These are phyloP conservation scores for Coniochaeta sp. DNA, from an alignment of 2,329 filamentous ascomycete species.

Conservation along the genomic window DNA sequence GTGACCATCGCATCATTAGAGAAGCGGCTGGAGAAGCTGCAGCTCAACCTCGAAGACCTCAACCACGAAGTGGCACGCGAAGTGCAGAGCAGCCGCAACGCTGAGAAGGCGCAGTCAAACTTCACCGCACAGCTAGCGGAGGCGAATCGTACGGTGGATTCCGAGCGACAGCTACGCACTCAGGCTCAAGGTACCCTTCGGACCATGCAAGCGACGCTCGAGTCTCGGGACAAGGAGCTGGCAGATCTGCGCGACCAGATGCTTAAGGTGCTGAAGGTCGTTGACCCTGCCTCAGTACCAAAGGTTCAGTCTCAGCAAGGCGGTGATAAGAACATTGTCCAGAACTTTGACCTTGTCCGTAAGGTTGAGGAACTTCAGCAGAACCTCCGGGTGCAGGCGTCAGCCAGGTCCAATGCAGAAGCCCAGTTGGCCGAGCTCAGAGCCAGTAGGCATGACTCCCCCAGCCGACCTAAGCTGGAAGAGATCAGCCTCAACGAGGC, in stretches of 20 bases:
- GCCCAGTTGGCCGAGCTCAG: conserved; percentile 73
- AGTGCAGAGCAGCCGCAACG: conserved; percentile 81
- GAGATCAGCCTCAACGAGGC: conserved; percentile 83
- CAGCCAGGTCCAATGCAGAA: conserved; percentile 76
- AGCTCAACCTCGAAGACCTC: conserved; percentile 81
- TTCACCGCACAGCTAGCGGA: conserved; percentile 80
- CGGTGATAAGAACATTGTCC: conserved; percentile 61
- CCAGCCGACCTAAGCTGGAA: conserved; percentile 68
- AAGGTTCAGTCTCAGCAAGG: conserved; percentile 51
- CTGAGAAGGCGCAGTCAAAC: conserved; percentile 79
- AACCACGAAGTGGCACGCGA: conserved; percentile 88
- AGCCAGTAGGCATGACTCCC: conserved; percentile 64
- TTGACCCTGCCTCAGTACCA: conserved; percentile 67
- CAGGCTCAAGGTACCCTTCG: conserved; percentile 84
- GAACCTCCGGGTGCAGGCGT: conserved; percentile 74
- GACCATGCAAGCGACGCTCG: conserved; percentile 71
- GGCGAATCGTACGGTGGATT: conserved; percentile 81
- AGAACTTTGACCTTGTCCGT: conserved; percentile 75
- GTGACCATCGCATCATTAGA: conserved; percentile 76
- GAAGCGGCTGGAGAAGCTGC: conserved; percentile 90
- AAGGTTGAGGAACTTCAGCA: conserved; percentile 86
- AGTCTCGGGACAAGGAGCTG: conserved; percentile 74
- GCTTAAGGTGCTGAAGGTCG: conserved; percentile 75
- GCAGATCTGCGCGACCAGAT: conserved; percentile 74
- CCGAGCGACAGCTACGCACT: conserved; percentile 74